Evolutionary conservation across 345 rosid genomes (phyloP).

Genomic region (Gossypium raimondii): DNA sequence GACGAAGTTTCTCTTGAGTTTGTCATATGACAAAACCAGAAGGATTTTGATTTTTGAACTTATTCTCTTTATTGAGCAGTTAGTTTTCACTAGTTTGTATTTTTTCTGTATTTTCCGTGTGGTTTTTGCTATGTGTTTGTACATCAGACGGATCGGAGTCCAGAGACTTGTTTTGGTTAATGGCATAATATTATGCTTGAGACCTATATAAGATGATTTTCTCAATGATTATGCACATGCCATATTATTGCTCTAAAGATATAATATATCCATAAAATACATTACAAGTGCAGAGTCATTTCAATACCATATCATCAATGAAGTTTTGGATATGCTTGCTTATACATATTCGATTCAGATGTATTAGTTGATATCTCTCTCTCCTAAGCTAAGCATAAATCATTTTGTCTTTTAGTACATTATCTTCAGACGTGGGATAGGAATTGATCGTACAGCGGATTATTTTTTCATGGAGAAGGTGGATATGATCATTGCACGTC

Average conservation of each 20-base stretch:
- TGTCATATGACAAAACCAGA: neutral
- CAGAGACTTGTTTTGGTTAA: neutral
- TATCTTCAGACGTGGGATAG: conserved; percentile 92
- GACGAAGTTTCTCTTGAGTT: neutral
- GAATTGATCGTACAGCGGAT: conserved; percentile 71
- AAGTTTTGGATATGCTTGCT: neutral
- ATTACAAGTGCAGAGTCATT: neutral
- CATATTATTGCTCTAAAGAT: neutral
- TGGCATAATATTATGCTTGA: neutral
- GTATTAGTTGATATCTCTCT: neutral
- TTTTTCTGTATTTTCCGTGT: neutral
- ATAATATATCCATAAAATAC: neutral
- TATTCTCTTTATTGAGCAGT: neutral
- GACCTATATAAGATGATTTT: neutral
- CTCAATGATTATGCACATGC: neutral
- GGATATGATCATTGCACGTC: conserved; percentile 69
- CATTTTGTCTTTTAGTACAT: conserved; percentile 48
- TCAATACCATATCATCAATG: neutral
- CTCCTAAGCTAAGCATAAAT: neutral
- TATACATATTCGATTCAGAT: neutral
- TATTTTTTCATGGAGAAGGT: conserved; percentile 82
- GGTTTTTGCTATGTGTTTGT: neutral
- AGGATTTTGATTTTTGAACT: conserved; percentile 1
- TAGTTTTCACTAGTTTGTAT: neutral
- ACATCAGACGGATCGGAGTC: neutral